These are phyloP conservation scores for Elaeis guineensis DNA, from an alignment of 176 grass and related monocot genomes.

Conservation along the genomic window DNA sequence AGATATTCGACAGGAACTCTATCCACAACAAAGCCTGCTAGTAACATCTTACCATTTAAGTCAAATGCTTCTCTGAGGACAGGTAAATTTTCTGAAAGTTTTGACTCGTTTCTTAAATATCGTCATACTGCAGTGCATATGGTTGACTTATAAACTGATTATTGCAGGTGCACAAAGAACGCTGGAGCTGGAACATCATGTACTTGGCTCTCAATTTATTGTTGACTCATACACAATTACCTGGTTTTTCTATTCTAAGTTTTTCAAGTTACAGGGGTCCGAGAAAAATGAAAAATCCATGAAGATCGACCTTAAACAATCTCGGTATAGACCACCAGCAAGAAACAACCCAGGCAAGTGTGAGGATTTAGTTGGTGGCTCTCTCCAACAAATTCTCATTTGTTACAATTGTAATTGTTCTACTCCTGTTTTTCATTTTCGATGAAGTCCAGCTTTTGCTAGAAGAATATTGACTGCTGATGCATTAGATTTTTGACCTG, in stretches of 20 bases:
- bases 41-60: slow-evolving; percentile 25
- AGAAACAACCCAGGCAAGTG: slow-evolving; percentile 69
- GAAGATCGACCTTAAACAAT: slow-evolving; percentile 46
- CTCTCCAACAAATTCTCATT: too few species aligned
- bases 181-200: slow-evolving; percentile 69
- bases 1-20: slow-evolving; percentile 55
- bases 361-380: too few species aligned
- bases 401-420: too few species aligned
- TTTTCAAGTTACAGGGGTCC: slow-evolving; percentile 17
- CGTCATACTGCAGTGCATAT: too few species aligned
- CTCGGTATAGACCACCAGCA: slow-evolving; percentile 37
- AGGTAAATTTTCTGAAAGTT: slow-evolving; percentile 16
- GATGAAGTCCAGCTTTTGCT: too few species aligned
- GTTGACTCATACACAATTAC: too few species aligned
- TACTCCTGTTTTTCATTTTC: background rate
- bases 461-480: too few species aligned
- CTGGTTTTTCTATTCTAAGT: too few species aligned
- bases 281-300: slow-evolving; percentile 46
- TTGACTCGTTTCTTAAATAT: too few species aligned
- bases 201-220: background rate
- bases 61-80: slow-evolving; percentile 34
- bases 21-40: slow-evolving; percentile 32
- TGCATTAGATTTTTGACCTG: too few species aligned
- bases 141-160: background rate
- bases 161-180: slow-evolving; percentile 81